Conservation (phyloP, 305 asterid genomes). For the Ajuga reptans region DNA sequence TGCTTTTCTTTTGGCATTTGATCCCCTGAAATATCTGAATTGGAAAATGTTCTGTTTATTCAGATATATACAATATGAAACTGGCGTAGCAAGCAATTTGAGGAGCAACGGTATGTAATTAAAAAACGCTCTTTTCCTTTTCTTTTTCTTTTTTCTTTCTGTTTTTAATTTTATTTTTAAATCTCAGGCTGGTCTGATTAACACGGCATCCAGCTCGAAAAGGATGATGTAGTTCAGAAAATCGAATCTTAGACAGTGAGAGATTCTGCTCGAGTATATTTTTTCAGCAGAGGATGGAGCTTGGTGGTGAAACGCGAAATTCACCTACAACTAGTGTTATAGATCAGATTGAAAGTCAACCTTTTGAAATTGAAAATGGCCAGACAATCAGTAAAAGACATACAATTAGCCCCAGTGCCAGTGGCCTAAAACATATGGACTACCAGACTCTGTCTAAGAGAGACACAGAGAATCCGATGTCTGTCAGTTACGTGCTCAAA, state of each 20-base stretch:
- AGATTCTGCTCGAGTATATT: constrained; percentile 22
- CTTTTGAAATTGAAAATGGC: constrained; percentile 54
- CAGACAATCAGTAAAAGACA: constrained; percentile 22
- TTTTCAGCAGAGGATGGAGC: constrained; percentile 41
- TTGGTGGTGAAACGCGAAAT: constrained; percentile 24
- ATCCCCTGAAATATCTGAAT: no score
- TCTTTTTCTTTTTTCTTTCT: no score
- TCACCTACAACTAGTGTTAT: constrained; percentile 24
- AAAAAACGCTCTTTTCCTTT: constrained; percentile 33
- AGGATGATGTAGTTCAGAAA: constrained; percentile 19
- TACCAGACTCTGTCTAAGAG: constrained; percentile 23
- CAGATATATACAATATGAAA: no score
- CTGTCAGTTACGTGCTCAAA: constrained; percentile 59
- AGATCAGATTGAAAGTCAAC: constrained; percentile 33
- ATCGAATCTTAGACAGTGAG: constrained; percentile 32
- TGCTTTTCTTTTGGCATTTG: no score
- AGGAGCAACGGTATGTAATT: constrained; percentile 17
- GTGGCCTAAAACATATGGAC: constrained; percentile 19
- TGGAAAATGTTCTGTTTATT: no score
- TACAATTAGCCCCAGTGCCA: constrained; percentile 20
- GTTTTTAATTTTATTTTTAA: no score
- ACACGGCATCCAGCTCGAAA: constrained; percentile 22
- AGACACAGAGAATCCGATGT: constrained; percentile 30
- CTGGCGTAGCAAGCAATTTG: not conserved
- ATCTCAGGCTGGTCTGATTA: constrained; percentile 56